Percentiles rank a stretch among this genome's conserved stretches.
Evolutionary conservation across 306 rosid species (phyloP).

Genomic region (Quercus engelmannii): DNA sequence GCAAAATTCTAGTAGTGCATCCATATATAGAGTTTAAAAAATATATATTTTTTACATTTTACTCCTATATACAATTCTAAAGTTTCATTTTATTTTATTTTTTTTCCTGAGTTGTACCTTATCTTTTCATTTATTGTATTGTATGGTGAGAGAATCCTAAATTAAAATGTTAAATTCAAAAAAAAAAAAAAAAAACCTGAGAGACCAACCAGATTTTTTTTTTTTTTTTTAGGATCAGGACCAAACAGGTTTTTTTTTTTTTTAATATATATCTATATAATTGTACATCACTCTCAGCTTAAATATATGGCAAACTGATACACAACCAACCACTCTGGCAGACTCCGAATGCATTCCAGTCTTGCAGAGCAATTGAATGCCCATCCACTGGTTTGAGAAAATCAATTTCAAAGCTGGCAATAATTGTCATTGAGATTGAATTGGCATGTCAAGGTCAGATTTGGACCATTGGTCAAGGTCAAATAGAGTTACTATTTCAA

Average conservation of each 20-base stretch:
- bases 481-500: neutral
- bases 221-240: too few relatives aligned
- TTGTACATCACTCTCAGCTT: neutral
- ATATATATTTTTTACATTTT: too few relatives aligned
- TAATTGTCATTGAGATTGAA: neutral
- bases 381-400: conserved; percentile 24
- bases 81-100: too few relatives aligned
- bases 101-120: too few relatives aligned
- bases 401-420: neutral
- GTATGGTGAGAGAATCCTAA: neutral
- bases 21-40: too few relatives aligned
- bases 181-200: too few relatives aligned
- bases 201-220: neutral
- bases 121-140: too few relatives aligned
- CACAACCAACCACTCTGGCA: neutral
- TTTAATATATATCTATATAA: too few relatives aligned
- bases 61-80: too few relatives aligned
- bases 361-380: conserved; percentile 3
- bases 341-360: conserved; percentile 9
- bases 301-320: neutral
- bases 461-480: conserved; percentile 15
- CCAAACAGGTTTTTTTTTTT: neutral
- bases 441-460: conserved; percentile 14
- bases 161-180: too few relatives aligned
- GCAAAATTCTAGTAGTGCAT: too few relatives aligned